Evolutionary conservation across 2,329 filamentous ascomycete genomes (phyloP).

Genomic region (Westerdykella ornata): DNA sequence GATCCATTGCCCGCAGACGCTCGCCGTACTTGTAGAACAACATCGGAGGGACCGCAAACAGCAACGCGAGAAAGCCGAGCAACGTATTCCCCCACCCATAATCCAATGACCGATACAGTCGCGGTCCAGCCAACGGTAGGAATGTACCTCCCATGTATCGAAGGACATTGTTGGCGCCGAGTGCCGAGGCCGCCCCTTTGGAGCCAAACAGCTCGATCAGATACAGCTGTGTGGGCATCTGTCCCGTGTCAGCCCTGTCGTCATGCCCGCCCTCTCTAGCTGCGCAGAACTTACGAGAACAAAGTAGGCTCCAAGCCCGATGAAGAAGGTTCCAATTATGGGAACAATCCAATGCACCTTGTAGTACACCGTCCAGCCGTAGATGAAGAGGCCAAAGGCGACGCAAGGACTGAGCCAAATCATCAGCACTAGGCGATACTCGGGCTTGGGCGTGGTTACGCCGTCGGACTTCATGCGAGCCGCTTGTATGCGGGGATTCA

Average conservation of each 20-base stretch:
- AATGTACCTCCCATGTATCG: slow-evolving; percentile 10
- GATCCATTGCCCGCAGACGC: slow-evolving; percentile 34
- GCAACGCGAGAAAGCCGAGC: slow-evolving; percentile 61
- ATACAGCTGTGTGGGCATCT: slow-evolving; percentile 24
- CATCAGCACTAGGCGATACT: slow-evolving; percentile 9
- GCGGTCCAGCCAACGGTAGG: slow-evolving; percentile 11
- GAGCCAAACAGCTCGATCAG: slow-evolving; percentile 29
- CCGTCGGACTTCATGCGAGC: background rate
- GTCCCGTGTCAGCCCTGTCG: background rate
- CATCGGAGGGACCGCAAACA: slow-evolving; percentile 62
- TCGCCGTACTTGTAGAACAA: slow-evolving; percentile 63
- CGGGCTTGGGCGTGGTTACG: slow-evolving; percentile 1
- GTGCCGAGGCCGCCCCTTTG: slow-evolving; percentile 25
- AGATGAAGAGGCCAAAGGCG: slow-evolving; percentile 37
- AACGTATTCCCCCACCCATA: slow-evolving; percentile 35
- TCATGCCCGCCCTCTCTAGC: background rate
- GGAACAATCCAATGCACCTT: slow-evolving; percentile 49
- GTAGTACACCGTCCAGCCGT: slow-evolving; percentile 49
- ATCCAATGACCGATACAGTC: slow-evolving; percentile 9
- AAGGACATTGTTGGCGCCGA: slow-evolving; percentile 22
- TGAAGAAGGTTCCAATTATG: slow-evolving; percentile 19
- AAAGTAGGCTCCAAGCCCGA: slow-evolving; percentile 8
- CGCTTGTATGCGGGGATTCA: background rate
- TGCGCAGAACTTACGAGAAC: slow-evolving; percentile 6
- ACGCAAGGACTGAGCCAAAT: slow-evolving; percentile 20